A percentile compares a stretch with the other conserved stretches of the same genome.
These are phyloP conservation scores for Mucuna pruriens DNA, from an alignment of 306 rosid species.

Conservation along the genomic window DNA sequence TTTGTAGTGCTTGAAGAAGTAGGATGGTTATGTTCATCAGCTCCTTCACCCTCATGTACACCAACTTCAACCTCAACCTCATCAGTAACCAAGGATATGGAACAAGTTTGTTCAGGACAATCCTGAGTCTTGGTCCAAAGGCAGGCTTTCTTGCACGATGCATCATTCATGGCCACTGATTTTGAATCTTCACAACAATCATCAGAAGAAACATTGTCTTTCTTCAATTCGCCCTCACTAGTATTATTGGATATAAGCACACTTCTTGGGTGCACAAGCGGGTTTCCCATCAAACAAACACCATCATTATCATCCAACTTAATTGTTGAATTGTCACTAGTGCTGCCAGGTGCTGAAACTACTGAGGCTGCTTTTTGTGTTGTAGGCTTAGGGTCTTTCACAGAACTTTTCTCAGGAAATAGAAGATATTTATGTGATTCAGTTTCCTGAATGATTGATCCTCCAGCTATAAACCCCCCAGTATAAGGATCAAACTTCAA, in stretches of 20 bases:
- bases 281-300: constrained; percentile 36
- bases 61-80: constrained; percentile 52
- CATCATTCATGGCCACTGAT: constrained; percentile 49
- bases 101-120: constrained; percentile 44
- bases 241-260: constrained; percentile 37
- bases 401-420: constrained; percentile 51
- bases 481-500: constrained; percentile 80
- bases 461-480: constrained; percentile 76
- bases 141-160: constrained; percentile 36
- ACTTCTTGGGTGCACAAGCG: constrained; percentile 25
- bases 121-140: constrained; percentile 36
- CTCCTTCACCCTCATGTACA: constrained; percentile 45
- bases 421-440: constrained; percentile 45
- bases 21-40: constrained; percentile 59
- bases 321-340: constrained; percentile 37
- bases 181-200: constrained; percentile 53
- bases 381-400: constrained; percentile 33
- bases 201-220: constrained; percentile 37
- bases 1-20: constrained; percentile 70
- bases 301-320: constrained; percentile 62
- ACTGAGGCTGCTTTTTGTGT: constrained; percentile 35
- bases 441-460: constrained; percentile 61
- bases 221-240: constrained; percentile 43
- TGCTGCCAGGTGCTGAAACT: constrained; percentile 34
- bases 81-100: constrained; percentile 55